A percentile compares a stretch with the other conserved stretches of the same genome.
These are phyloP conservation scores for Collybiopsis luxurians DNA, from an alignment of 768 basidiomycete species.

Conservation along the genomic window DNA sequence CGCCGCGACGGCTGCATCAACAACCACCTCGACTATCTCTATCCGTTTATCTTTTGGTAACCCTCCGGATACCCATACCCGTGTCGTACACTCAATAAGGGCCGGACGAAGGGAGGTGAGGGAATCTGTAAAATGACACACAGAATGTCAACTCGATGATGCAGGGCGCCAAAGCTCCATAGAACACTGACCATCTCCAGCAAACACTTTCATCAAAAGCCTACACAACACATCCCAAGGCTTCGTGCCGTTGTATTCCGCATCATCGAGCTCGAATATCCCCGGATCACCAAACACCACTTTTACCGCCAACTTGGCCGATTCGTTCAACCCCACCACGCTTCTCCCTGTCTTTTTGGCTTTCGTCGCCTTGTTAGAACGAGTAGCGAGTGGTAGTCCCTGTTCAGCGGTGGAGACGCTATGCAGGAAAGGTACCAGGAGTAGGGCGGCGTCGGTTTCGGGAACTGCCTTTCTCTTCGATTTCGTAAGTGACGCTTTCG, in stretches of 20 bases:
- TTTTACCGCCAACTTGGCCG: background rate
- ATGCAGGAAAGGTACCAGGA: background rate
- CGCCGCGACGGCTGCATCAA: slow-evolving; percentile 30
- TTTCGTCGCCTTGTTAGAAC: background rate
- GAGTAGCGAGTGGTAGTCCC: too few relatives aligned
- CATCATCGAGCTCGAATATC: background rate
- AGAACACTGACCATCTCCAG: background rate
- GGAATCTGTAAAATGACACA: background rate
- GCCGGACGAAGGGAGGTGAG: background rate
- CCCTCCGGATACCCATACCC: slow-evolving; percentile 43
- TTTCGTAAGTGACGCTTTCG: slow-evolving; percentile 20
- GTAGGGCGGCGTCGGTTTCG: background rate
- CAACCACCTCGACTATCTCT: slow-evolving; percentile 52
- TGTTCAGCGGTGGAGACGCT: slow-evolving; percentile 2
- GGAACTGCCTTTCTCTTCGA: background rate
- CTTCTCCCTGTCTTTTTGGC: slow-evolving; percentile 21
- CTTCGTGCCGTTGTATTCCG: background rate
- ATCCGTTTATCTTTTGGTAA: slow-evolving; percentile 53
- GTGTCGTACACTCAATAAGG: background rate
- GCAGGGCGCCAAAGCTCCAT: too few relatives aligned
- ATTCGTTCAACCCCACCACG: background rate
- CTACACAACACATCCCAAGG: background rate
- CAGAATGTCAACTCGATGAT: background rate
- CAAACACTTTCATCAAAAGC: background rate
- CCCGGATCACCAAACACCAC: background rate